Evolutionary conservation across 2,329 filamentous ascomycete genomes (phyloP).

Genomic region (Zalaria sp.): DNA sequence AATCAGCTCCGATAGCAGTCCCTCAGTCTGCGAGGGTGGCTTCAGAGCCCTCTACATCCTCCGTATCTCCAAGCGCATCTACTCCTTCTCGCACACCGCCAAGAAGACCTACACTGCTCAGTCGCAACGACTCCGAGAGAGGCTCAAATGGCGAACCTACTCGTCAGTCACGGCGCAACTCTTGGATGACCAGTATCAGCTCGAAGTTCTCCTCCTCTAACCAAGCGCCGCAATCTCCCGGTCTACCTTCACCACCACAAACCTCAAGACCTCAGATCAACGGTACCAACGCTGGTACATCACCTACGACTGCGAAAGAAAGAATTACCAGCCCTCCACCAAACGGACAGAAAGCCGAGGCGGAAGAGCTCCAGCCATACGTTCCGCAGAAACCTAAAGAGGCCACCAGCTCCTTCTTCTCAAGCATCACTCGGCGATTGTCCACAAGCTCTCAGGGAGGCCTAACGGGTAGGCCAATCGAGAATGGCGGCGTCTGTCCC

Average conservation of each 20-base stretch:
- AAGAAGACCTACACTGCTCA: slow-evolving; percentile 26
- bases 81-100: slow-evolving; percentile 10
- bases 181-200: slow-evolving; percentile 88
- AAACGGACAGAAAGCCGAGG: slow-evolving; percentile 35
- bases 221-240: slow-evolving; percentile 1
- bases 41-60: slow-evolving; percentile 7
- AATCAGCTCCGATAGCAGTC: no score
- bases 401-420: slow-evolving; percentile 58
- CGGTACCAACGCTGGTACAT: slow-evolving; percentile 11
- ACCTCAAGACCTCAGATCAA: slow-evolving; percentile 10
- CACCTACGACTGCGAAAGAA: slow-evolving; percentile 18
- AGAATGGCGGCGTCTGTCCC: slow-evolving; percentile 59
- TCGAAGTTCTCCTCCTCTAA: slow-evolving; percentile 60
- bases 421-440: slow-evolving; percentile 65
- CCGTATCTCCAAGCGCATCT: slow-evolving; percentile 9
- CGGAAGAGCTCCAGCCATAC: slow-evolving; percentile 41
- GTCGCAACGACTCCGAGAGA: slow-evolving; percentile 25
- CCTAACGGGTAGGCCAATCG: slow-evolving; percentile 34
- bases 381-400: slow-evolving; percentile 59
- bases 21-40: background rate
- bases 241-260: slow-evolving; percentile 12
- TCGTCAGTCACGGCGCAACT: slow-evolving; percentile 43
- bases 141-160: slow-evolving; percentile 10
- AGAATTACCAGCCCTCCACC: slow-evolving; percentile 32
- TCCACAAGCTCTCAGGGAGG: slow-evolving; percentile 44